Conservation (phyloP, 495 filamentous ascomycete species). For the Hapsidospora chrysogenum region DNA sequence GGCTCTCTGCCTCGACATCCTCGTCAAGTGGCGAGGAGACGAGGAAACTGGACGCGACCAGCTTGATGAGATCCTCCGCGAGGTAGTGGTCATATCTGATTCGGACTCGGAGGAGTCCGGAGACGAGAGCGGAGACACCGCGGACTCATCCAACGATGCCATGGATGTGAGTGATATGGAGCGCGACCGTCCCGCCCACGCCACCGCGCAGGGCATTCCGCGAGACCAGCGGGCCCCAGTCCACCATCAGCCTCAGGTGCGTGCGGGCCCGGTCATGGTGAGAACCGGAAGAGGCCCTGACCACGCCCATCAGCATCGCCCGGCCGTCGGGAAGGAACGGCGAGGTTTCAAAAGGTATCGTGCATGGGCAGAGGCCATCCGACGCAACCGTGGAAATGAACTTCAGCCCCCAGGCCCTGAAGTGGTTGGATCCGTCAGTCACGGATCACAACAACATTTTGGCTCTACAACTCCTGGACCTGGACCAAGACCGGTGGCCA, state of each 20-base stretch:
- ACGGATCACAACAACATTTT: no score
- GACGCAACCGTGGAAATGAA: constrained; percentile 1
- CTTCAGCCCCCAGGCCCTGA: no score
- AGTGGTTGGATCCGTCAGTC: no score
- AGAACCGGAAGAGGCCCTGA: no score
- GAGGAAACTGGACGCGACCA: constrained; percentile 60
- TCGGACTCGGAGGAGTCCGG: constrained; percentile 51
- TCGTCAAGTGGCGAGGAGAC: constrained; percentile 79
- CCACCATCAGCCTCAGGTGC: no score
- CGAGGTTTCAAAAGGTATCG: constrained; percentile 2
- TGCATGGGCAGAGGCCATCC: constrained; percentile 3
- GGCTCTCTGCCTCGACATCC: constrained; percentile 47
- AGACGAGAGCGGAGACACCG: constrained; percentile 15
- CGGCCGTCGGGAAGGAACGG: not conserved
- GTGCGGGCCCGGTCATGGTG: no score
- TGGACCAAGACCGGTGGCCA: not conserved
- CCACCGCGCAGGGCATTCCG: no score
- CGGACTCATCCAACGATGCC: constrained; percentile 9
- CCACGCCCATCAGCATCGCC: not conserved
- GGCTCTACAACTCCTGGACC: no score
- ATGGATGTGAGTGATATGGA: no score
- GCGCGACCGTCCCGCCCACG: not conserved
- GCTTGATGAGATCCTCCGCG: constrained; percentile 64
- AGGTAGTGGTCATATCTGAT: constrained; percentile 70
- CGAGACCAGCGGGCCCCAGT: no score